A percentile compares a stretch with the other conserved stretches of the same genome.
These are phyloP conservation scores for Alternaria burnsii DNA, from an alignment of 2,329 filamentous ascomycete genomes.

Conservation along the genomic window DNA sequence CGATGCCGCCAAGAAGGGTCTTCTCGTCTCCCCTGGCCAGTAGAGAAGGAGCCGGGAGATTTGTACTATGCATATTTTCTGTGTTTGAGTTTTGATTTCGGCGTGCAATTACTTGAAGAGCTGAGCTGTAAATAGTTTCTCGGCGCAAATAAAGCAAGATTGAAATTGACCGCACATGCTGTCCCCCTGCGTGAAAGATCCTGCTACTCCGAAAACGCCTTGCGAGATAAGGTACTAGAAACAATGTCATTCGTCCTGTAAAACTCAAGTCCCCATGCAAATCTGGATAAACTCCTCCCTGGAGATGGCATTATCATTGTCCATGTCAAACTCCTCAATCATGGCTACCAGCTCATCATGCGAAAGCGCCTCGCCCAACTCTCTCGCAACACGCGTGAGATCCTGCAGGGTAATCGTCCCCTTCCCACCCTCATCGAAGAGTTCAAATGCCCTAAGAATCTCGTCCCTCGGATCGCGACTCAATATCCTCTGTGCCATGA, in stretches of 20 bases:
- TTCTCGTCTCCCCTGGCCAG: constrained; percentile 88
- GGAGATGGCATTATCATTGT: constrained; percentile 82
- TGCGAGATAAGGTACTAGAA: background rate
- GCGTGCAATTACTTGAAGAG: constrained; percentile 18
- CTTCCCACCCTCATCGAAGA: constrained; percentile 94
- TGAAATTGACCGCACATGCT: constrained; percentile 12
- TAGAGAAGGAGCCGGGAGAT: constrained; percentile 50
- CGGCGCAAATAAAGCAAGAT: constrained; percentile 37
- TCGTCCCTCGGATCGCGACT: constrained; percentile 89
- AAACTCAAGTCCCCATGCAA: constrained; percentile 58
- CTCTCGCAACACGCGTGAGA: constrained; percentile 83
- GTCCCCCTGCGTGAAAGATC: background rate
- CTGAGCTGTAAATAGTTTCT: constrained; percentile 50
- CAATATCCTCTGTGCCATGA: constrained; percentile 80
- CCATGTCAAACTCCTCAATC: constrained; percentile 98
- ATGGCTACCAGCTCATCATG: constrained; percentile 93
- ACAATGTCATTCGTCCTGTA: background rate
- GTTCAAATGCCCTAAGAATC: constrained; percentile 86
- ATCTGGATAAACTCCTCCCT: constrained; percentile 73
- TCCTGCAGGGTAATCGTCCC: constrained; percentile 90
- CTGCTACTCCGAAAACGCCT: constrained; percentile 17
- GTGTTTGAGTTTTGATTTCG: constrained; percentile 13
- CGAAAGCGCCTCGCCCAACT: constrained; percentile 90
- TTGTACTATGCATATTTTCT: constrained; percentile 41
- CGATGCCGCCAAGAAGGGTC: constrained; percentile 77